A percentile compares a stretch with the other conserved stretches of the same genome.
These are phyloP conservation scores for Suillus hirtellus DNA, from an alignment of 768 basidiomycete genomes.

Conservation along the genomic window DNA sequence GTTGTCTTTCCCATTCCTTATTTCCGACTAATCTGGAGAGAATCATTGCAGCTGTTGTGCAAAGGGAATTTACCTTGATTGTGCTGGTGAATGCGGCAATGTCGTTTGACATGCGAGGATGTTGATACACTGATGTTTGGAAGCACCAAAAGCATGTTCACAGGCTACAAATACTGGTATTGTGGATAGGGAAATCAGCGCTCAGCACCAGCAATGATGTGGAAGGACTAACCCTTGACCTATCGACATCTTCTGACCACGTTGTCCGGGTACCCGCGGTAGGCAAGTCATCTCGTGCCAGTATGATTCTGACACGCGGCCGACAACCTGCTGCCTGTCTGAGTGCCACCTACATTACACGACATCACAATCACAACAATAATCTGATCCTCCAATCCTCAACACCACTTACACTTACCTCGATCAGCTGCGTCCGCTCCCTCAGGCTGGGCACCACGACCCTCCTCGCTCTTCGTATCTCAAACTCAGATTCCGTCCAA, in stretches of 20 bases:
- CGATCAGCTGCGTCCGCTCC: conserved; percentile 25
- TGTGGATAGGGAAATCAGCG: neutral
- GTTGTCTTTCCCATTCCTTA: neutral
- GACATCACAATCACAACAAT: conserved; percentile 1
- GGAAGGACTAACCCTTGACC: neutral
- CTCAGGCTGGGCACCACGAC: conserved; percentile 13
- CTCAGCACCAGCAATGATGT: neutral
- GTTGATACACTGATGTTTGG: neutral
- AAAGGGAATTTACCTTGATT: neutral
- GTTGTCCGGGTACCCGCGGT: conserved; percentile 15
- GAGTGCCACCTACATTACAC: conserved; percentile 25
- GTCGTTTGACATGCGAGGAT: neutral
- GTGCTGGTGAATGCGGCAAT: neutral
- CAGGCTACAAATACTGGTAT: neutral
- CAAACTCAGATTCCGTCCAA: conserved; percentile 17
- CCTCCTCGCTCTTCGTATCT: conserved; percentile 28
- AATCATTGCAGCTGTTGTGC: neutral
- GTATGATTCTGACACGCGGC: conserved; percentile 23
- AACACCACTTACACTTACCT: conserved; percentile 15
- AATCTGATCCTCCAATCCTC: neutral
- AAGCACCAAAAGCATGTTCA: neutral
- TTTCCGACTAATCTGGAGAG: neutral
- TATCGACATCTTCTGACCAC: neutral
- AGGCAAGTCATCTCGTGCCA: conserved; percentile 5
- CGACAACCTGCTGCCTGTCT: conserved; percentile 12